Conservation (phyloP, 306 rosid genomes). For the Corylus avellana region DNA sequence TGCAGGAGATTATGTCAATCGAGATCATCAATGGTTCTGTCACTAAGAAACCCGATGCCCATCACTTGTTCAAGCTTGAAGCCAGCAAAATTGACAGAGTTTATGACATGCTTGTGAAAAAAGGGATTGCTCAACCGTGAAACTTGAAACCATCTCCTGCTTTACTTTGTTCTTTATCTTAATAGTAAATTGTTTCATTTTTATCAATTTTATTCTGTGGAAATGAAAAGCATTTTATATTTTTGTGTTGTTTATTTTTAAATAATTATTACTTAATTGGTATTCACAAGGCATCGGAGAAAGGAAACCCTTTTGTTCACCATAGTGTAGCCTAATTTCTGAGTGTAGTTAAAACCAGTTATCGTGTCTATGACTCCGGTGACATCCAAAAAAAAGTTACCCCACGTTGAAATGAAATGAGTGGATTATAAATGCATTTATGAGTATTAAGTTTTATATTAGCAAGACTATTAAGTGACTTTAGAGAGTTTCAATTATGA, state of each 20-base stretch:
- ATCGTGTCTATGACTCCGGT: too few relatives aligned
- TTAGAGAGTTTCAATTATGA: too few relatives aligned
- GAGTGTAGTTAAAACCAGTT: too few relatives aligned
- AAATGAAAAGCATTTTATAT: conserved; percentile 9
- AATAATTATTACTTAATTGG: neutral
- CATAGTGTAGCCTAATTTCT: too few relatives aligned
- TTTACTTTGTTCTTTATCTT: neutral
- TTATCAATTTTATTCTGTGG: conserved; percentile 19
- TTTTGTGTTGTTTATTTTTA: neutral
- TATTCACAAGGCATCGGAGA: too few relatives aligned
- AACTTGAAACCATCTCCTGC: conserved; percentile 26
- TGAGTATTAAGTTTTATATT: too few relatives aligned
- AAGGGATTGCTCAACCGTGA: conserved; percentile 82
- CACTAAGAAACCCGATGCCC: conserved; percentile 70
- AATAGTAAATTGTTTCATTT: conserved; percentile 22
- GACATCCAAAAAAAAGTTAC: too few relatives aligned
- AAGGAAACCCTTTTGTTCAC: too few relatives aligned
- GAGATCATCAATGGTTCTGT: conserved; percentile 61
- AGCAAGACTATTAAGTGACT: too few relatives aligned
- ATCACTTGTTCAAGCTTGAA: conserved; percentile 77
- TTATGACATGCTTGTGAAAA: conserved; percentile 82
- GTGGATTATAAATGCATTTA: too few relatives aligned
- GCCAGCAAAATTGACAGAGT: conserved; percentile 67
- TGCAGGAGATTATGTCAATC: conserved; percentile 72
- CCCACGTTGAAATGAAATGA: too few relatives aligned